A percentile compares a stretch with the other conserved stretches of the same genome.
Conservation (phyloP, 139 green algal genomes). For the Auxenochlorella pyrenoidosa region DNA sequence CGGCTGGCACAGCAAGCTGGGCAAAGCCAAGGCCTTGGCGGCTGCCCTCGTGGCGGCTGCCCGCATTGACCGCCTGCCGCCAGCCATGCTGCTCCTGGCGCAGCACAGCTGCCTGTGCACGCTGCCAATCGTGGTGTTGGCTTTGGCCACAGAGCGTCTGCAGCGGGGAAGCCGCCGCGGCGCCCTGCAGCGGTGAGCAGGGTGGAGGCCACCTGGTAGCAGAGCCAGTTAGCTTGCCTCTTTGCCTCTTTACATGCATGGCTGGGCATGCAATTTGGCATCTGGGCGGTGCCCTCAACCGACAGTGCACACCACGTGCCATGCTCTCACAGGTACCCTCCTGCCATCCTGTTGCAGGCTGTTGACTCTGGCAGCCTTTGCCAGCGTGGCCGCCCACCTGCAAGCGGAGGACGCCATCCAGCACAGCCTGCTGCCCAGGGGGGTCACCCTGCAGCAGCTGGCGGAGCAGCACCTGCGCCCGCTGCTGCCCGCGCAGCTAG, state of each 20-base stretch:
- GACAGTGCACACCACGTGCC: too few species aligned
- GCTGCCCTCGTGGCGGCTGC: background rate
- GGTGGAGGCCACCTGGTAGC: too few species aligned
- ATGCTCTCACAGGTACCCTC: too few species aligned
- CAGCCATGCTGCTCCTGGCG: background rate
- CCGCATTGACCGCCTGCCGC: background rate
- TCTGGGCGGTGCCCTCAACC: too few species aligned
- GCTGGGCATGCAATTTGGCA: too few species aligned
- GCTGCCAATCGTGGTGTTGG: background rate
- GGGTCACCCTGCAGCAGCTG: background rate
- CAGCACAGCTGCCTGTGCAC: conserved; percentile 31
- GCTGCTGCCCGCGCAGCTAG: background rate
- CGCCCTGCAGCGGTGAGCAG: background rate
- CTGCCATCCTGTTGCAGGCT: background rate
- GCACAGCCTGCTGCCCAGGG: background rate
- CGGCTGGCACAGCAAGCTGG: conserved; percentile 25
- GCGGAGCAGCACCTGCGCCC: background rate
- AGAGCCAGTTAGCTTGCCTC: too few species aligned
- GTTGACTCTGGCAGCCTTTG: background rate
- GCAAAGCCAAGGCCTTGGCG: background rate
- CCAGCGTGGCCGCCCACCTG: conserved; percentile 12
- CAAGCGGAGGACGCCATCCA: conserved; percentile 1
- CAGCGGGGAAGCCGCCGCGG: background rate
- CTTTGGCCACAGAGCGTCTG: background rate
- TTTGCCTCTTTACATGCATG: too few species aligned